Conservation (phyloP, 306 rosid genomes). For the Begonia peltatifolia region DNA sequence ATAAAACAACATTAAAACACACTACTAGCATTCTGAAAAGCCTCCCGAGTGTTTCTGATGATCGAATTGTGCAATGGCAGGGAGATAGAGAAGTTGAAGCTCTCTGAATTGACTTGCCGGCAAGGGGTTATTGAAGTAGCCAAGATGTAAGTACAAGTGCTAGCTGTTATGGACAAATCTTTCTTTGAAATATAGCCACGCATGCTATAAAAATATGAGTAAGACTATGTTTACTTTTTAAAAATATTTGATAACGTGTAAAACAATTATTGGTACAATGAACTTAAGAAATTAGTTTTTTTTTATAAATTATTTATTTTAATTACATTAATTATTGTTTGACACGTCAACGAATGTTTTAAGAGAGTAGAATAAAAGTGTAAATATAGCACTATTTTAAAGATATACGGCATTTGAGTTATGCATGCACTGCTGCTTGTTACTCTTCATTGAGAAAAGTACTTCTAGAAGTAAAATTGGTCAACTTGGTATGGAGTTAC, state of each 20-base stretch:
- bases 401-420: not conserved
- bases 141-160: conserved; percentile 60
- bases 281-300: too few relatives aligned
- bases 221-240: too few relatives aligned
- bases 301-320: too few relatives aligned
- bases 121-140: conserved; percentile 96
- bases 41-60: conserved; percentile 5
- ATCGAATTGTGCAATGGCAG: conserved; percentile 29
- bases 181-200: too few relatives aligned
- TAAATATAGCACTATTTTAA: too few relatives aligned
- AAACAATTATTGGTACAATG: too few relatives aligned
- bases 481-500: not conserved
- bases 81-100: conserved; percentile 93
- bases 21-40: not conserved
- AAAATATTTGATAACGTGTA: too few relatives aligned
- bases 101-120: conserved; percentile 81
- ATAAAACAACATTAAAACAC: too few relatives aligned
- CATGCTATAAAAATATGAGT: too few relatives aligned
- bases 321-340: too few relatives aligned
- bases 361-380: too few relatives aligned
- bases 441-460: not conserved
- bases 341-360: too few relatives aligned
- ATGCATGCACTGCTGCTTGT: not conserved
- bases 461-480: not conserved
- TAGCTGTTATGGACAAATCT: not conserved